Evolutionary conservation across 2,329 filamentous ascomycete genomes (phyloP).

Genomic region (Myriosclerotinia duriaeana): DNA sequence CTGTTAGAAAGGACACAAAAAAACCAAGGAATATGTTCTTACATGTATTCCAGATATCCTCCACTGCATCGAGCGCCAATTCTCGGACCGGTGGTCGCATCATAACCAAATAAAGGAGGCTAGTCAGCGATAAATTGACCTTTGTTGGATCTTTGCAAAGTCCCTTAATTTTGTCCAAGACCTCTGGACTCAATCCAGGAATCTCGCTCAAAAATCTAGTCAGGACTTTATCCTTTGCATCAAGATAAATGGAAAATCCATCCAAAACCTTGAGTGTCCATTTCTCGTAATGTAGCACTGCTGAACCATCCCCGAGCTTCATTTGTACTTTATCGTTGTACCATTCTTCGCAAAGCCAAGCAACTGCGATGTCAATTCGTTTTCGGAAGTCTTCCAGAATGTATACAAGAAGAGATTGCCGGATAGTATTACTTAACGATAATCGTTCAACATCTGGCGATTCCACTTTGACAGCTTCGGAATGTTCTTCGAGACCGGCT

Average conservation of each 20-base stretch:
- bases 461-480: constrained; percentile 55
- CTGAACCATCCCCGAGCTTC: constrained; percentile 45
- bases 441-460: constrained; percentile 43
- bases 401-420: constrained; percentile 79
- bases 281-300: constrained; percentile 69
- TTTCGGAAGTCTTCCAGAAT: constrained; percentile 88
- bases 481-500: constrained; percentile 63
- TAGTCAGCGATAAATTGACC: constrained; percentile 62
- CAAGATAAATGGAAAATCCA: constrained; percentile 86
- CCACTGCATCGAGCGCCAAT: constrained; percentile 62
- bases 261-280: constrained; percentile 83
- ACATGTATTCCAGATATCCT: constrained; percentile 68
- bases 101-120: constrained; percentile 65
- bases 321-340: constrained; percentile 75
- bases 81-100: constrained; percentile 65
- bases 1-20: constrained; percentile 31
- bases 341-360: constrained; percentile 97
- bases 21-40: constrained; percentile 41
- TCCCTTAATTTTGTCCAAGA: constrained; percentile 70
- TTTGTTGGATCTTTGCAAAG: constrained; percentile 67
- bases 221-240: constrained; percentile 83
- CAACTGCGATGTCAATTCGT: constrained; percentile 85
- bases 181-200: constrained; percentile 69
- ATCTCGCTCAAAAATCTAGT: constrained; percentile 91
- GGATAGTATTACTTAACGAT: constrained; percentile 66